Percentiles rank a stretch among this genome's conserved stretches.
Evolutionary conservation across 2,329 filamentous ascomycete genomes (phyloP).

Genomic region (Aspergillus sp.): DNA sequence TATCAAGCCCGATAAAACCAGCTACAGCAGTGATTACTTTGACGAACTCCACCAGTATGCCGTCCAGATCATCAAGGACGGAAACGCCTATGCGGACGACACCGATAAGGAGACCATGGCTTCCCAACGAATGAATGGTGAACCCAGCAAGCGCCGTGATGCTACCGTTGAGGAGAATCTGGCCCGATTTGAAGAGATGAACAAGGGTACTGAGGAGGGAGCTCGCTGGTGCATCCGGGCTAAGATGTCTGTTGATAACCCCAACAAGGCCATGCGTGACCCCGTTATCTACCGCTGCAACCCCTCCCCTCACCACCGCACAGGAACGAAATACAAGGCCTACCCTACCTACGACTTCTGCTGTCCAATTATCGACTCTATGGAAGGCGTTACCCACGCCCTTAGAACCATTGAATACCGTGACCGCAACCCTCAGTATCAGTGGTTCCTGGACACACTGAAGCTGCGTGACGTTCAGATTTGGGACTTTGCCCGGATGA

Average conservation of each 20-base stretch:
- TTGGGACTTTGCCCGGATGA: constrained; percentile 55
- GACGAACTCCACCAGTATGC: constrained; percentile 85
- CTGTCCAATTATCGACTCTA: constrained; percentile 62
- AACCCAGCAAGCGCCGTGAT: constrained; percentile 78
- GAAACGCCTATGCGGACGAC: constrained; percentile 91
- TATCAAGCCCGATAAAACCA: constrained; percentile 81
- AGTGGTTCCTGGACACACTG: constrained; percentile 51
- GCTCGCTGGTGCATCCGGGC: constrained; percentile 87
- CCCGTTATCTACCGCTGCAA: constrained; percentile 98
- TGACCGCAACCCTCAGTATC: constrained; percentile 53
- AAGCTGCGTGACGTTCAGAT: constrained; percentile 48
- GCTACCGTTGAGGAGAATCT: constrained; percentile 79
- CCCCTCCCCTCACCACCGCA: constrained; percentile 61
- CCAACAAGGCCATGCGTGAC: constrained; percentile 94
- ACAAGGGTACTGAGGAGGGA: constrained; percentile 75
- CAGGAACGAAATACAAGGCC: constrained; percentile 64
- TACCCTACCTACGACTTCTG: constrained; percentile 69
- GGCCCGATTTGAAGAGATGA: constrained; percentile 90
- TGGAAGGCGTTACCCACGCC: constrained; percentile 65
- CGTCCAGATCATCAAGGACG: constrained; percentile 79
- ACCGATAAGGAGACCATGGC: constrained; percentile 88
- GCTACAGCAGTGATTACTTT: constrained; percentile 95
- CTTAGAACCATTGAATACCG: constrained; percentile 63
- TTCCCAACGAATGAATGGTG: constrained; percentile 77
- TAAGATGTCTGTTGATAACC: constrained; percentile 87